phyloP scores from a whole-genome alignment of 2,329 filamentous ascomycete species.

The Onygenales sp. region DNA sequence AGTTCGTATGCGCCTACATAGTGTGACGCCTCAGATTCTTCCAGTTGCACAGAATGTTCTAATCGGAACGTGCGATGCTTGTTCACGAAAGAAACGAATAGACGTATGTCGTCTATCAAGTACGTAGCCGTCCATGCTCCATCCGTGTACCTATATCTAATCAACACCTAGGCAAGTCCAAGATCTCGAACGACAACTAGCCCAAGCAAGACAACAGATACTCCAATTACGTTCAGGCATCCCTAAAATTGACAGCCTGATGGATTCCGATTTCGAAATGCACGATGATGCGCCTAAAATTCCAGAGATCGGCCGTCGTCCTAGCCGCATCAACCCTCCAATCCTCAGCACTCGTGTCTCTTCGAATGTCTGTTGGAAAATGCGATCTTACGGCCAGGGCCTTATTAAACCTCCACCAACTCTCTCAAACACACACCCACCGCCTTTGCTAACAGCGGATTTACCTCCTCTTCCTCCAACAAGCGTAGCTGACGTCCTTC shows the following conservation, averaged over 20 bases:
- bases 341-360: conserved; percentile 52
- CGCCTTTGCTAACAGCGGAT: conserved; percentile 38
- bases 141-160: conserved; percentile 4
- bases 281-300: conserved; percentile 43
- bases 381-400: conserved; percentile 64
- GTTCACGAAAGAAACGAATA: conserved; percentile 97
- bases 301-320: conserved; percentile 57
- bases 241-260: conserved; percentile 36
- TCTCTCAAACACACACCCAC: conserved; percentile 47
- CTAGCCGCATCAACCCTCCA: conserved; percentile 53
- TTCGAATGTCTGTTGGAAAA: conserved; percentile 59
- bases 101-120: conserved; percentile 98
- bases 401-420: conserved; percentile 69
- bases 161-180: conserved; percentile 61
- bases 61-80: conserved; percentile 96
- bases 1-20: conserved; percentile 17
- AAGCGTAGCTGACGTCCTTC: conserved; percentile 58
- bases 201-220: conserved; percentile 71
- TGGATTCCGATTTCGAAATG: conserved; percentile 33
- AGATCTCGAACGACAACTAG: conserved; percentile 86
- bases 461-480: conserved; percentile 62
- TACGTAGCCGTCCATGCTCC: conserved; percentile 2
- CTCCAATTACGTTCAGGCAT: conserved; percentile 60
- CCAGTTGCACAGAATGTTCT: conserved; percentile 93
- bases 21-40: conserved; percentile 94